Evolutionary conservation across 495 filamentous ascomycete genomes (phyloP).

Genomic region (Cairneyella variabilis): DNA sequence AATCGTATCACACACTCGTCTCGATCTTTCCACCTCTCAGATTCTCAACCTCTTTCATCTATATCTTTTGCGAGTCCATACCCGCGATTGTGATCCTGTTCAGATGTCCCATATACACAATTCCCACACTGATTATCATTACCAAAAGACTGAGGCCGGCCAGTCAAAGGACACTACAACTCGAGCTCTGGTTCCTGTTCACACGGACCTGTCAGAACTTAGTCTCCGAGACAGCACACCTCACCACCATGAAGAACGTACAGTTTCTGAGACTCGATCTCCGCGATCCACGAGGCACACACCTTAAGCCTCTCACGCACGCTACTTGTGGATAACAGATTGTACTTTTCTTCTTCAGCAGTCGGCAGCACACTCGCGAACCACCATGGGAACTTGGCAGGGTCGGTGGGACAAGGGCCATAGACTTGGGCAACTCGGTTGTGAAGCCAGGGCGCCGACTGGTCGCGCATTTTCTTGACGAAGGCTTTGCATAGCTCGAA

Average conservation of each 20-base stretch:
- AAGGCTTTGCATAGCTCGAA: constrained; percentile 62
- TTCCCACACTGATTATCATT: constrained; percentile 6
- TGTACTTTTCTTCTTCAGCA: constrained; percentile 74
- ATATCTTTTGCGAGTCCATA: no score
- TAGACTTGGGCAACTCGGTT: constrained; percentile 67
- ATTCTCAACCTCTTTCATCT: no score
- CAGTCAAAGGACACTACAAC: constrained; percentile 23
- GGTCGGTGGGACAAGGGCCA: constrained; percentile 70
- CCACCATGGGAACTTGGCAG: constrained; percentile 83
- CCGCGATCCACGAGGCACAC: constrained; percentile 67
- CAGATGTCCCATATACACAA: constrained; percentile 12
- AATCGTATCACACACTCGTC: no score
- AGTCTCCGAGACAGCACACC: neutral
- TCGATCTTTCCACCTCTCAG: no score
- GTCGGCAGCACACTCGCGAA: constrained; percentile 79
- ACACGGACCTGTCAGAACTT: neutral
- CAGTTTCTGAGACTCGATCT: constrained; percentile 68
- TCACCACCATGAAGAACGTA: constrained; percentile 39
- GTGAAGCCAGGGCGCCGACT: constrained; percentile 70
- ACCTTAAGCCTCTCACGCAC: constrained; percentile 81
- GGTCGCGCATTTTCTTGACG: constrained; percentile 58
- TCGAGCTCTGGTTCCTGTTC: constrained; percentile 6
- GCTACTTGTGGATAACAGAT: constrained; percentile 62
- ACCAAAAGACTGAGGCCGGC: constrained; percentile 18
- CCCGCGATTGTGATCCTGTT: no score